A percentile compares a stretch with the other conserved stretches of the same genome.
Evolutionary conservation across 352 stramenopile species (phyloP).

Genomic region (Salisapilia sapeloensis): DNA sequence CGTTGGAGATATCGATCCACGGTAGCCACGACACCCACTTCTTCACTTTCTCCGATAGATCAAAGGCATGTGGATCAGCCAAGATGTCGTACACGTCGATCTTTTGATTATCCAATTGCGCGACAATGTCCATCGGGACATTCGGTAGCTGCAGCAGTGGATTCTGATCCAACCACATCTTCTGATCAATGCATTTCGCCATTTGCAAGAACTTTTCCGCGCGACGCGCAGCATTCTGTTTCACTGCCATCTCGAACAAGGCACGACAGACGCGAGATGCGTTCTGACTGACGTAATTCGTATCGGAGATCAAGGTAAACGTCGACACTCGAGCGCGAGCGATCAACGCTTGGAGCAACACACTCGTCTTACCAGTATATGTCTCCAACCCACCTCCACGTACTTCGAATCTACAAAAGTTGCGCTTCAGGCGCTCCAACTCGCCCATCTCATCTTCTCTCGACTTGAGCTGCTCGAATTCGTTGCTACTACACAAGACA

Average conservation of each 20-base stretch:
- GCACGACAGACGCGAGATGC: conserved; percentile 92
- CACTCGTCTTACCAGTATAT: conserved; percentile 90
- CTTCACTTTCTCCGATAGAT: conserved; percentile 31
- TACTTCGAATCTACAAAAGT: conserved; percentile 81
- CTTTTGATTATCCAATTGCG: conserved; percentile 66
- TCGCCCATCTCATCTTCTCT: conserved; percentile 91
- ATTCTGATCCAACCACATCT: conserved; percentile 94
- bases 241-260: conserved; percentile 97
- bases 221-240: conserved; percentile 73
- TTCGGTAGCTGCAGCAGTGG: conserved; percentile 89
- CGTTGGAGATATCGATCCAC: conserved; percentile 44
- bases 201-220: conserved; percentile 90
- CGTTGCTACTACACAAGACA: conserved; percentile 70
- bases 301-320: conserved; percentile 98
- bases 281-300: conserved; percentile 99
- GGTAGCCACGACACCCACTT: conserved; percentile 52
- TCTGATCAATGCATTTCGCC: conserved; percentile 94
- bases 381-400: conserved; percentile 83
- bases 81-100: conserved; percentile 48
- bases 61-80: conserved; percentile 13
- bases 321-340: conserved; percentile 69
- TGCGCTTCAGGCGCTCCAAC: conserved; percentile 82
- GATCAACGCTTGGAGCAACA: conserved; percentile 88
- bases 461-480: conserved; percentile 95
- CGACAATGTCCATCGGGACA: conserved; percentile 75